Evolutionary conservation across 2,329 filamentous ascomycete species (phyloP), one percentile per base, ranked within the genome.

Genomic region (Chrysoporthe cubensis): DNA sequence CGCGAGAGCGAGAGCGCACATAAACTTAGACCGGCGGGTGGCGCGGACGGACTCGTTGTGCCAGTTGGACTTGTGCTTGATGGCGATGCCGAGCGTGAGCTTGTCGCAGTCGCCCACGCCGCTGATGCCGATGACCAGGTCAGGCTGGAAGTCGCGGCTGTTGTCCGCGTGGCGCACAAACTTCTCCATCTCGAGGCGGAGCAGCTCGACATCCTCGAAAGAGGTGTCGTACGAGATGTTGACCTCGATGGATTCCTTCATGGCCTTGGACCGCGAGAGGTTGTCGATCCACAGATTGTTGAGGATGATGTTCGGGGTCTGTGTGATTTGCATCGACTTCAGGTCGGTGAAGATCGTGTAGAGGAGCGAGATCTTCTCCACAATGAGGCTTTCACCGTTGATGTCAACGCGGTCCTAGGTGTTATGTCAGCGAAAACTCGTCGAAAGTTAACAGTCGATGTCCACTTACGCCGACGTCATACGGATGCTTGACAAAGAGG

Each of bases 241-340:
- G 63, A 98, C 83, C 13, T 90, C 88, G 64, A 98, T 85, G 63
- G 88, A 88, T 79, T 97, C 96, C 71, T 90, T 91, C 95, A 97
- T 97, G 60, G 94, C 90, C 78, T 93, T 94, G 76, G 92, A 95
- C 64, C 96, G 91, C 11, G 91, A 91, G 71, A 97, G 87, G 77
- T 99, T 99, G 78, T 98, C 95, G 66, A 99, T 90, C 91, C 94
- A 97, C n/a, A 94, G 82, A 64, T 88, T 91, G 83, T 98, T 98
- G 65, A 98, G 85, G 1, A 94, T 84, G 75, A 96, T 97, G 80
- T 99, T 98, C 54, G 96, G 94, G 1, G 96, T 89, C 80, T 96
- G 87, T 0, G 34, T 65, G 4, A 92, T 86, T 77, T 96, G 94
- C 83, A 92, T 90, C 74, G 89, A 93, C 73, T 90, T 88, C 71